phyloP scores from a whole-genome alignment of 164 flowering plant genomes.

The Magnolia officinalis region DNA sequence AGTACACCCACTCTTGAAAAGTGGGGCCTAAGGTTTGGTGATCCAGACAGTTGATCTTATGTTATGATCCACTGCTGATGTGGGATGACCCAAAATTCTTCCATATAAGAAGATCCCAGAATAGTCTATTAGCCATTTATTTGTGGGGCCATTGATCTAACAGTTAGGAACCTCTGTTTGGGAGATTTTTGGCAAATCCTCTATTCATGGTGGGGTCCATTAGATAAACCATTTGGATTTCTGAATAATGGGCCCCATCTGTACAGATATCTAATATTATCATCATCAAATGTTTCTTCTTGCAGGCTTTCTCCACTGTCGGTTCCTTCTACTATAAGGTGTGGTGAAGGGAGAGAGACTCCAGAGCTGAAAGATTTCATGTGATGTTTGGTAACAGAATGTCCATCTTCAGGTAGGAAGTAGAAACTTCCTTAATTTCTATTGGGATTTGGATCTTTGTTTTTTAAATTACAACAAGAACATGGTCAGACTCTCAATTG shows the following conservation, averaged over 20 bases:
- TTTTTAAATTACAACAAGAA: no score
- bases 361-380: no score
- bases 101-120: not conserved
- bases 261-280: not conserved
- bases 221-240: not conserved
- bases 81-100: not conserved
- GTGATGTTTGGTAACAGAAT: no score
- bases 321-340: constrained; percentile 10
- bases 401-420: no score
- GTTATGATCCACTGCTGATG: not conserved
- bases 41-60: not conserved
- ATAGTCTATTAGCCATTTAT: not conserved
- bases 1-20: no score
- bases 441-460: no score
- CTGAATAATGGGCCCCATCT: not conserved
- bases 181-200: no score
- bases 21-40: no score
- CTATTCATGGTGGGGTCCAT: not conserved
- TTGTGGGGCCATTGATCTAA: not conserved
- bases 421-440: no score
- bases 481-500: no score
- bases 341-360: not conserved
- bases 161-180: not conserved
- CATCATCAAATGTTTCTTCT: not conserved
- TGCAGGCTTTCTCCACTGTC: constrained; percentile 18